These are phyloP conservation scores for Phytophthora sansomeana DNA, from an alignment of 352 stramenopile genomes.

Conservation along the genomic window DNA sequence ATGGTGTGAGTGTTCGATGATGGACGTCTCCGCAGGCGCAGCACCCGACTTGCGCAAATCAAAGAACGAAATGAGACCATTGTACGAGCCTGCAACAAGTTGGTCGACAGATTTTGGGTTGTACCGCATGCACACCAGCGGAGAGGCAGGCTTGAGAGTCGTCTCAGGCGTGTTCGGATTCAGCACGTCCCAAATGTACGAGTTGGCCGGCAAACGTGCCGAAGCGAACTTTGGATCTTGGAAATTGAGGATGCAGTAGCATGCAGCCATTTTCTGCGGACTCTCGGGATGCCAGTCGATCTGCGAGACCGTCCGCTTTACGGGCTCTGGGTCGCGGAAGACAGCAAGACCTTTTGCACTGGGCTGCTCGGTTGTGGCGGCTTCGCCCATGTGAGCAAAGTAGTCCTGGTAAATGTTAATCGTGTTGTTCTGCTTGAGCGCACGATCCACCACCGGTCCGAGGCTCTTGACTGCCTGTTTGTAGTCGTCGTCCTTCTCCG, in stretches of 20 bases:
- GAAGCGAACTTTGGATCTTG: constrained; percentile 94
- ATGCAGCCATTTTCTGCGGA: constrained; percentile 96
- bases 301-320: constrained; percentile 95
- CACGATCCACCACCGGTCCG: constrained; percentile 91
- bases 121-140: constrained; percentile 94
- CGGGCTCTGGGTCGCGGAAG: constrained; percentile 95
- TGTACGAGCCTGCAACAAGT: constrained; percentile 96
- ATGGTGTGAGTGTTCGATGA: constrained; percentile 98
- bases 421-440: constrained; percentile 98
- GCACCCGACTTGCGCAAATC: constrained; percentile 94
- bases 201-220: constrained; percentile 79
- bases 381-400: constrained; percentile 92
- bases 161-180: constrained; percentile 97
- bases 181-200: constrained; percentile 97
- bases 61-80: constrained; percentile 97
- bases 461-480: constrained; percentile 95
- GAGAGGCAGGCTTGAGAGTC: constrained; percentile 90
- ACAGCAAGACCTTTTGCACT: constrained; percentile 97
- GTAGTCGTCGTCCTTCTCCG: constrained; percentile 98
- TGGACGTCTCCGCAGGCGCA: constrained; percentile 90
- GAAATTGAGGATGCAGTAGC: constrained; percentile 96
- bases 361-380: constrained; percentile 94
- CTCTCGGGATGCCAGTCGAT: constrained; percentile 98
- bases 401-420: constrained; percentile 99
- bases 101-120: constrained; percentile 97